A percentile compares a stretch with the other conserved stretches of the same genome.
Conservation (phyloP, 2,329 filamentous ascomycete species). For the Pseudogymnoascus sp. region DNA sequence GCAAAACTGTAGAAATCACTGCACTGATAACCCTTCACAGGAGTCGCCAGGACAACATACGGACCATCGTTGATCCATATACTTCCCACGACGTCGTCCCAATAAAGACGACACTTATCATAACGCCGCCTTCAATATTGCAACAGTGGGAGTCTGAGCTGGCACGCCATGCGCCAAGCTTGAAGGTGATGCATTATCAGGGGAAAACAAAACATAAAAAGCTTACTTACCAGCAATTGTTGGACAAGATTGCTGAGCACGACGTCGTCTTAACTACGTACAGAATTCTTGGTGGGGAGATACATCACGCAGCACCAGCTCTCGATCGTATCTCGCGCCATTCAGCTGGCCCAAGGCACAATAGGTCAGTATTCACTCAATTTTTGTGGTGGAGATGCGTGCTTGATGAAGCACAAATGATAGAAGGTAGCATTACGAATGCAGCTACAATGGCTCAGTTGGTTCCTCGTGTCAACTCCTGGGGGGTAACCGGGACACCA, state of each 20-base stretch:
- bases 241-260: constrained; percentile 40
- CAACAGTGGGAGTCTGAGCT: constrained; percentile 58
- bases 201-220: constrained; percentile 35
- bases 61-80: constrained; percentile 32
- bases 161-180: constrained; percentile 47
- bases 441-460: constrained; percentile 72
- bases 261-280: constrained; percentile 61
- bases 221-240: constrained; percentile 29
- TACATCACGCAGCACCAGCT: constrained; percentile 64
- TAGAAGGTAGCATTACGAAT: constrained; percentile 79
- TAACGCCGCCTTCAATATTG: constrained; percentile 49
- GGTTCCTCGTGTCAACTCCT: constrained; percentile 78
- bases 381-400: constrained; percentile 84
- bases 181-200: constrained; percentile 50
- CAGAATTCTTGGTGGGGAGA: constrained; percentile 66
- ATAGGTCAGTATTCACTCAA: constrained; percentile 69
- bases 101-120: constrained; percentile 53
- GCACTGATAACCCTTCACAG: constrained; percentile 60
- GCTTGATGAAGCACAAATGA: constrained; percentile 79
- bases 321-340: constrained; percentile 63
- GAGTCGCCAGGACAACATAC: constrained; percentile 26
- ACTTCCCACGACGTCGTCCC: constrained; percentile 33
- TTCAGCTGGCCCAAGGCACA: constrained; percentile 50
- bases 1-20: constrained; percentile 72
- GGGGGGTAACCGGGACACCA: constrained; percentile 89